Evolutionary conservation across 768 basidiomycete species (phyloP), one percentile per base, ranked within the genome.

Genomic region (Lentinula edodes): DNA sequence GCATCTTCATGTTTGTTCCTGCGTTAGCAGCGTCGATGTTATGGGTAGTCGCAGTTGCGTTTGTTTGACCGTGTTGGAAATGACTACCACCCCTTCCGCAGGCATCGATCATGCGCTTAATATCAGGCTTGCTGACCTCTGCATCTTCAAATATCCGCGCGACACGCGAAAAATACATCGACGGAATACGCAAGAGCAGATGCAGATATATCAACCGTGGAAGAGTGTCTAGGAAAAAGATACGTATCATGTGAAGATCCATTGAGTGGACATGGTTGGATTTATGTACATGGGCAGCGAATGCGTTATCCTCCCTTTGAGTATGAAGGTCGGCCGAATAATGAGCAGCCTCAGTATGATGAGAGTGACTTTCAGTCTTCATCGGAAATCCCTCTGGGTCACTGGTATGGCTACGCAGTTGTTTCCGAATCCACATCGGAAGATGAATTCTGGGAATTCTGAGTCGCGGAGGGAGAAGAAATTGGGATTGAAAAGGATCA

Each of bases 111-210:
- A 87, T 84, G 42, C 80, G 68, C 55, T 83, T 74, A 18, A 93
- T 82, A 67, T 93, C 91, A 8, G 86, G 88, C 63, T 79, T 80
- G 68, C 89, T 89, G 55, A 93, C 81, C 58, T 92, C 86, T 2
- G 90, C 90, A 61, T 90, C 89, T 65, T 88, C 82, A 64, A 91
- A 91, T 32, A 92, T 82, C 52, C 83, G 80, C 2, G 88, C 83
- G 23, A 93, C 91, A 2, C 91, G 85, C 2, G 86, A 82, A 71
- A 91, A 93, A 68, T 93, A 93, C 66, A 91, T 76, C 0, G 87
- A 82, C 1, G 91, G 91, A n/a, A 93, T 79, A 15, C 85, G 81
- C 16, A 92, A 78, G 7, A 92, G 81, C 45, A 74, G 53, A 63
- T 73, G 66, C 7, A 75, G 65, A 62, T 80, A 78, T 2, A 75